Conservation (phyloP, 768 basidiomycete species). For the Suillus fuscotomentosus region DNA sequence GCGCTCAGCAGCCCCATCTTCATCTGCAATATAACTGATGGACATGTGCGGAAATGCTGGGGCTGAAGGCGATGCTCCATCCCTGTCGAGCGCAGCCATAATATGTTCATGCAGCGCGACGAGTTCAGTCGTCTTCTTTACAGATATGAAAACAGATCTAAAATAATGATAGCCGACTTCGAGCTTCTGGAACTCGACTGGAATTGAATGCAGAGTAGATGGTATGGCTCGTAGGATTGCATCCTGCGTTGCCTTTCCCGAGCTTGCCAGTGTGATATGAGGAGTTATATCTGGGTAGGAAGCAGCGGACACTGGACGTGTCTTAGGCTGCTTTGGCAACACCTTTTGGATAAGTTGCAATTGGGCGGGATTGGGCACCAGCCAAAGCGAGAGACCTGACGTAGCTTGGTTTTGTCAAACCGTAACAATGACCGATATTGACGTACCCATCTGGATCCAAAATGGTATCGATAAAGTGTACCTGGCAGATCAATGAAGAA, state of each 20-base stretch:
- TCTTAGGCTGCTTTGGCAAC: conserved; percentile 39
- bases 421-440: background rate
- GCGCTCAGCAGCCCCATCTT: conserved; percentile 56
- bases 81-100: conserved; percentile 31
- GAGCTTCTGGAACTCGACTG: conserved; percentile 51
- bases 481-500: background rate
- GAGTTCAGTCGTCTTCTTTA: conserved; percentile 46
- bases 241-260: background rate
- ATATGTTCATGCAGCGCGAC: conserved; percentile 47
- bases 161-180: conserved; percentile 63
- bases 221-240: conserved; percentile 42
- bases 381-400: conserved; percentile 66
- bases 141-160: conserved; percentile 63
- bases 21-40: conserved; percentile 67
- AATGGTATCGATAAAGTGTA: background rate
- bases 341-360: conserved; percentile 41
- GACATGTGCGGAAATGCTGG: conserved; percentile 73
- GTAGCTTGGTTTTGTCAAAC: conserved; percentile 22
- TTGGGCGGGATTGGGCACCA: conserved; percentile 55
- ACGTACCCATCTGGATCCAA: background rate
- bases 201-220: conserved; percentile 31
- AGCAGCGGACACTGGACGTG: conserved; percentile 19
- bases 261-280: conserved; percentile 63
- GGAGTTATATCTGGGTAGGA: conserved; percentile 65
- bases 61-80: conserved; percentile 42